Base-by-base conservation (phyloP, 345 rosid genomes). In the Bruguiera sexangula region DNA sequence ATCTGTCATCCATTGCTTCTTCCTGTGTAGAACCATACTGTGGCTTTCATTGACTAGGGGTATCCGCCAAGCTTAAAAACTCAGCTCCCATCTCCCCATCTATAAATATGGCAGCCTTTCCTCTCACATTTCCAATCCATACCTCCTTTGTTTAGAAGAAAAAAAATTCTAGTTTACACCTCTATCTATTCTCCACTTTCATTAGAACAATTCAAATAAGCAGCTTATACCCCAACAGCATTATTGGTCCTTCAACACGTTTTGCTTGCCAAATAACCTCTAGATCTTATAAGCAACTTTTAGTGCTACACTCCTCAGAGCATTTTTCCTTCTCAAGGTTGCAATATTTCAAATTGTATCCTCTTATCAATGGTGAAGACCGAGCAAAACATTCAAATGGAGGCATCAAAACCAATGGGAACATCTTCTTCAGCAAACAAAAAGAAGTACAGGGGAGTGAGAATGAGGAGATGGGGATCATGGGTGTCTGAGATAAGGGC, bases 391-490 rank as follows among this genome's bases (percentile, higher is more conserved):
- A 81, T 80, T 69, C 76, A 77, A 69, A 62, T 52, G 53, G 70
- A 77, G 34, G 31, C 77, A 56, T 68, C 80, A 60, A 82, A 78
- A 62, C 64, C 61, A 79, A 62, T 69, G 71, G 62, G 73, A 2
- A 46, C 86, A 65, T 32, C 80, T 20, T 58, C 78, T 18, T 58
- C 88, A 21, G 27, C 50, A 66, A 15, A 18, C 15, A 90, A 76
- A 65, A 88, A 76, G 86, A 95, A 87, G 82, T 92, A 82, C 79
- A 95, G 85, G 82, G 99, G 97, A 57, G 99, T 95, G 52, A 83
- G 99, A 70, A 95, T 92, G 99, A 90, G 99, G 76, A 95, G 92
- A 22, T 95, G 99, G 99, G 99, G 99, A 0, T 95, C 99, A 1
- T 95, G 97, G 97, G 99, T 95, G 0, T 86, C 99, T 10, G 99